Evolutionary conservation across 805 yeast species (phyloP).

Genomic region (Nakazawaea ernobii): DNA sequence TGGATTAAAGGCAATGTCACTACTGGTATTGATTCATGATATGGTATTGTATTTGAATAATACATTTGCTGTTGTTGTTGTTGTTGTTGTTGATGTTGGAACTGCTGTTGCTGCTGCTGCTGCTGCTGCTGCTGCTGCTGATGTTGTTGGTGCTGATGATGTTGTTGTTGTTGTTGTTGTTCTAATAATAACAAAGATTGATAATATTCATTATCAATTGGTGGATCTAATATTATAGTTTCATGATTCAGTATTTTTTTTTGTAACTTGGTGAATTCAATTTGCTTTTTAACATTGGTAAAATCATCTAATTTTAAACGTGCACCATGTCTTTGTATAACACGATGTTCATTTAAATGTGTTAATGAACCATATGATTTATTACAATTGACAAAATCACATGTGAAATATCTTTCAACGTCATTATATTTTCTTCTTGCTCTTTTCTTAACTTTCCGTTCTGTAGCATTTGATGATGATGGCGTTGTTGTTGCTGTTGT

Average conservation of each 20-base stretch:
- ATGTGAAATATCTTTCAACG: conserved; percentile 39
- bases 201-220: background rate
- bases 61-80: background rate
- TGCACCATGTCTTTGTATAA: conserved; percentile 39
- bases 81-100: background rate
- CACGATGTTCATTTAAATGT: conserved; percentile 43
- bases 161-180: background rate
- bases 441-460: conserved; percentile 16
- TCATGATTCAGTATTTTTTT: conserved; percentile 5
- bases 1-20: no score
- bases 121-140: background rate
- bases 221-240: conserved; percentile 6
- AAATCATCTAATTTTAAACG: conserved; percentile 43
- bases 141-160: background rate
- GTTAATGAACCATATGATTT: conserved; percentile 46
- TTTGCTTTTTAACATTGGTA: conserved; percentile 25
- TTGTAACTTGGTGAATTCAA: conserved; percentile 6
- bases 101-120: background rate
- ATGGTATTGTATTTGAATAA: no score
- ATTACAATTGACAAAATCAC: conserved; percentile 33
- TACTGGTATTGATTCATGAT: no score
- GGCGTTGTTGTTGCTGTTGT: background rate
- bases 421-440: conserved; percentile 41
- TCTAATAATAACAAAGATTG: no score
- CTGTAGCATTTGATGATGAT: background rate